Conservation (phyloP, 177 flowering plant species). For the Vitis hybrid region DNA sequence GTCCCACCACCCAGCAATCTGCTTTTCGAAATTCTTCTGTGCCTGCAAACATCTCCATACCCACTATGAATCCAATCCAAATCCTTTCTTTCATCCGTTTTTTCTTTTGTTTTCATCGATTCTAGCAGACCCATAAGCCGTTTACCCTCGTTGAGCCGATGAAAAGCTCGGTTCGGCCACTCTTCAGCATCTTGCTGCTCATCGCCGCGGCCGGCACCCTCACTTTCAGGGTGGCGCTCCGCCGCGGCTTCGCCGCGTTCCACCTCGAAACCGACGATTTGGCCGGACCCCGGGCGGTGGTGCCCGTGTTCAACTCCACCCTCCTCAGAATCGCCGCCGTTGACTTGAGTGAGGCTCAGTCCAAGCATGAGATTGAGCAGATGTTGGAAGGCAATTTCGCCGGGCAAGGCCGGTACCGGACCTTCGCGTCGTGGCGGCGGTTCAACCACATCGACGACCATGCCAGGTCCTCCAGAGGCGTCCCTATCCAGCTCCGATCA, state of each 20-base stretch:
- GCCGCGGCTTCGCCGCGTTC: slow-evolving; percentile 13
- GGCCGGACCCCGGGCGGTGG: slow-evolving; percentile 8
- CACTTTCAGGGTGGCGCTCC: slow-evolving; percentile 34
- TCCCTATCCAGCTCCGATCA: slow-evolving; percentile 43
- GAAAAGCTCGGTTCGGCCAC: slow-evolving; percentile 58
- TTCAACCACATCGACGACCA: slow-evolving; percentile 26
- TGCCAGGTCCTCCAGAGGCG: slow-evolving; percentile 25
- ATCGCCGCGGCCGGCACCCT: slow-evolving; percentile 43
- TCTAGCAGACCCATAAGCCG: slow-evolving; percentile 14
- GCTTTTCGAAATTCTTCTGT: no score
- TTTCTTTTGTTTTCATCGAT: slow-evolving; percentile 1
- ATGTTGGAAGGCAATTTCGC: slow-evolving; percentile 60
- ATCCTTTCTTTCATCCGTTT: slow-evolving; percentile 9
- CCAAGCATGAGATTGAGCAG: slow-evolving; percentile 55
- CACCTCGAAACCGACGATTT: slow-evolving; percentile 8
- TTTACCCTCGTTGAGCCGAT: slow-evolving; percentile 25
- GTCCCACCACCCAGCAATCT: no score
- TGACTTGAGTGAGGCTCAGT: slow-evolving; percentile 48
- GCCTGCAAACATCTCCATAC: neutral
- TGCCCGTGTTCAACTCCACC: slow-evolving; percentile 51
- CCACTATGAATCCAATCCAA: slow-evolving; percentile 14
- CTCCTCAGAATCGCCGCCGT: slow-evolving; percentile 62
- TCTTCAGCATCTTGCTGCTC: slow-evolving; percentile 52
- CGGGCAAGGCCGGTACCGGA: slow-evolving; percentile 35
- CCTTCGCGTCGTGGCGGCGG: slow-evolving; percentile 51